Evolutionary conservation across 495 filamentous ascomycete genomes (phyloP), one percentile per base, ranked within the genome.

Genomic region (Penicillium flavigenum): DNA sequence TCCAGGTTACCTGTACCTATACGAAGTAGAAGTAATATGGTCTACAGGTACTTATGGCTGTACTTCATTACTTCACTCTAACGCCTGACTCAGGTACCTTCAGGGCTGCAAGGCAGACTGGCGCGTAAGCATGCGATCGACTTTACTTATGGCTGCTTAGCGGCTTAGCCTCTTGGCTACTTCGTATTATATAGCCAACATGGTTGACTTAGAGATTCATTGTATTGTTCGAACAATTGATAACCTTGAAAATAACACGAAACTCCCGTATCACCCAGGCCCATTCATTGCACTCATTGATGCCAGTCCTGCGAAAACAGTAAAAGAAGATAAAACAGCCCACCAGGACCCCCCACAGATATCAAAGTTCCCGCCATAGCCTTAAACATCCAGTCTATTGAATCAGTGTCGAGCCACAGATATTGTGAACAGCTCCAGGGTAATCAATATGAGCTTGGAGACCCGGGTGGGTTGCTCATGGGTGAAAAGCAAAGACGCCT

Each of bases 271-370:
- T 36, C 53, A 45, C 42, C 41, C 17, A 50, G 46, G 34, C 54
- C 45, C 34, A 49, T 57, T 64, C 65, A 61, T 66, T 63, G 65
- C 56, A 65, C 65, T 65, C 65, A 56, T 68, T 63, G 59, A 64
- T 60, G 51, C 62, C 50, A 44, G 53, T 49, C 54, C 31, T 47
- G 56, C 32, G 24, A 57, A 57, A 45, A 53, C 11, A 53, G 41
- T 19, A 59, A 43, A 41, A 49, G 34, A 48, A 49, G 5, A 58
- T 20, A 36, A 58, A 41, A 39, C 29, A 36, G 29, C 31, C 51
- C 32, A 12, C 51, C 32, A 7, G n/a, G 34, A 55, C 4, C 54
- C 42, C 55, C 26, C 38, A 57, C 47, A 41, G 39, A 29, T 39
- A 17, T 43, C 48, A 47, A 47, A 26, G 16, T 34, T 38, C 48